Base-by-base conservation (phyloP, 2,329 filamentous ascomycete species). In the Emergomyces orientalis region DNA sequence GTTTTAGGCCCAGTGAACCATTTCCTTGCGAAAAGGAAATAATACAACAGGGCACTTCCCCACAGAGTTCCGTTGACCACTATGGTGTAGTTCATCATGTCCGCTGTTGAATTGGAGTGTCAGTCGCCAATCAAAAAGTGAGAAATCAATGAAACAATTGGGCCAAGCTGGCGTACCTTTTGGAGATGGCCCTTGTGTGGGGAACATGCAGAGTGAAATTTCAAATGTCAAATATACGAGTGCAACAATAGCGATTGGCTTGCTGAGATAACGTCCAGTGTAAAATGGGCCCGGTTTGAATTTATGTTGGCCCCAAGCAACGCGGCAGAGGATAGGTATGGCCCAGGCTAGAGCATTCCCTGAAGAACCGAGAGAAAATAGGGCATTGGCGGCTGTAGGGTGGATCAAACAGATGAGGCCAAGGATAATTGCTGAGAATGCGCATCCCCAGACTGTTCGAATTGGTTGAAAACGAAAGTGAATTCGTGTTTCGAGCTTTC, bases 301-400 rank as follows among this genome's bases (percentile, higher is more conserved):
- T 65, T 82, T 83, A 3, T 77, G 68, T 63, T 81, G 75, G 4
- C 83, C 84, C 84, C 84, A 86, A 52, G 84, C 74, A 0, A 85
- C 72, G 11, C 84, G 80, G 64, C 81, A 81, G 52, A 86, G 76
- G 54, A 87, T 85, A 2, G 85, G 84, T 2, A 77, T 78, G 1
- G 79, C 80, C 83, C 83, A 86, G 2, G 84, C 83, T 1, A 87
- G 70, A 69, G 86, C 84, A 69, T 86, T 86, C 14, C 81, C 83
- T 0, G 84, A 83, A 2, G 86, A 82, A 8, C 78, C 78, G 7
- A 85, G 77, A 0, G 80, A 85, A 75, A 87, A 86, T 1, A 86
- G 77, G 0, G 84, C 84, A 1, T 80, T 77, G 0, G 84, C 81
- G 0, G 84, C 84, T 0, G 83, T 82, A 0, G 78, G 74, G 30